A percentile compares a stretch with the other conserved stretches of the same genome.
These are phyloP conservation scores for Hemerocallis citrina DNA, from an alignment of 106 monocot species.

Conservation along the genomic window DNA sequence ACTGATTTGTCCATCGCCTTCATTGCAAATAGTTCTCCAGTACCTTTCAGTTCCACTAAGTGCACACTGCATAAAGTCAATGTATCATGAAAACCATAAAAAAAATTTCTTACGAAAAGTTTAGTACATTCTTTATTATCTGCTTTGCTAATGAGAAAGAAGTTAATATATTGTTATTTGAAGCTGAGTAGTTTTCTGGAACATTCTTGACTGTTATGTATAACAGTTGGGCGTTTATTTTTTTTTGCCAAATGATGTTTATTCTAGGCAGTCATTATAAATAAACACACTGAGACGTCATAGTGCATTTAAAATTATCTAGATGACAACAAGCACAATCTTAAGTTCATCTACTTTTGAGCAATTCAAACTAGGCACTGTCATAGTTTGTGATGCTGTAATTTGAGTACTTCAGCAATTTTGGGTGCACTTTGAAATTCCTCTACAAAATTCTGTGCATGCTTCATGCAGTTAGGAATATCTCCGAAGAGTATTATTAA, in stretches of 20 bases:
- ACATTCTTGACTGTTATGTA: no score
- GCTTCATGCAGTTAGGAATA: background rate
- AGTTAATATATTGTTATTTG: constrained; percentile 1
- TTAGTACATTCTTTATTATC: constrained; percentile 1
- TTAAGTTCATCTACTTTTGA: background rate
- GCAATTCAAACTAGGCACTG: background rate
- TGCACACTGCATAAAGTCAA: constrained; percentile 64
- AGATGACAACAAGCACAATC: background rate
- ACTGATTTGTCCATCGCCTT: constrained; percentile 98
- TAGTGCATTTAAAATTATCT: background rate
- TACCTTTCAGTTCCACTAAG: constrained; percentile 84
- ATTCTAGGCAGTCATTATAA: background rate
- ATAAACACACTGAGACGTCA: background rate
- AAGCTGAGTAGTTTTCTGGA: background rate
- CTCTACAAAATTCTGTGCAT: background rate
- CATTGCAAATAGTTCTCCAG: constrained; percentile 90
- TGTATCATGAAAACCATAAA: background rate
- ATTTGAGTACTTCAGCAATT: background rate
- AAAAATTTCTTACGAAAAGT: background rate
- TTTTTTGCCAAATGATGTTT: background rate
- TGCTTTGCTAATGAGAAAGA: background rate
- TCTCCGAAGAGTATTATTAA: background rate
- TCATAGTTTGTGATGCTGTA: background rate
- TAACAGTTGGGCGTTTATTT: background rate
- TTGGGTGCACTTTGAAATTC: background rate